Conservation (phyloP, 2,329 filamentous ascomycete species). For the Alternaria ethzedia region DNA sequence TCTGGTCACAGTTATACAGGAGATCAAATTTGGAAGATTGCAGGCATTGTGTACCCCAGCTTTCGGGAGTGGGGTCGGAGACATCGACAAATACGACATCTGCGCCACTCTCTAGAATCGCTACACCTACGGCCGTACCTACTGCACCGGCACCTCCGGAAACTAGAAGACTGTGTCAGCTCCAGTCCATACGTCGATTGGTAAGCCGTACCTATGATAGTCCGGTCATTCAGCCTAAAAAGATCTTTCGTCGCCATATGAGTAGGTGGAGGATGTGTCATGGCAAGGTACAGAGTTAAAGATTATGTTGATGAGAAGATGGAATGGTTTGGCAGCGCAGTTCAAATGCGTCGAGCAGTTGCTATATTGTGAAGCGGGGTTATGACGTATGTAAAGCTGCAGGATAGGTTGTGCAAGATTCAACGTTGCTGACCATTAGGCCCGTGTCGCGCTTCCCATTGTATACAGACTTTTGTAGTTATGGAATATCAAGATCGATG, state of each 20-base stretch:
- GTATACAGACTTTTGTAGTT: not conserved
- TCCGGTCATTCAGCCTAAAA: slow-evolving; percentile 31
- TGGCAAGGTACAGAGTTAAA: not conserved
- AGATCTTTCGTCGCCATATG: slow-evolving; percentile 26
- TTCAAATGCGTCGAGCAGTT: not conserved
- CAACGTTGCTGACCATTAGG: not conserved
- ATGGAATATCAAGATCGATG: not conserved
- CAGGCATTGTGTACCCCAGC: slow-evolving; percentile 14
- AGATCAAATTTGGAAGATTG: not conserved
- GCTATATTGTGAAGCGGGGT: not conserved
- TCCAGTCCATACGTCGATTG: not conserved
- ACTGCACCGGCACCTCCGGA: slow-evolving; percentile 39
- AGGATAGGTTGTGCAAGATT: not conserved
- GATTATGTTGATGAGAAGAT: not conserved
- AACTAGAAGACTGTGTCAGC: slow-evolving; percentile 17
- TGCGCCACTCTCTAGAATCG: slow-evolving; percentile 35
- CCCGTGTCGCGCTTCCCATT: not conserved
- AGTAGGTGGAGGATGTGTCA: slow-evolving; percentile 23
- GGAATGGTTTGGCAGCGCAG: not conserved
- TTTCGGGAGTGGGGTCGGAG: not conserved
- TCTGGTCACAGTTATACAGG: not conserved
- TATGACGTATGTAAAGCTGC: not conserved
- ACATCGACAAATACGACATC: slow-evolving; percentile 34
- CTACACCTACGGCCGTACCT: slow-evolving; percentile 27
- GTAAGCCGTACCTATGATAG: slow-evolving; percentile 25